These are phyloP conservation scores for Linum usitatissimum DNA, from an alignment of 345 rosid genomes.

Conservation along the genomic window DNA sequence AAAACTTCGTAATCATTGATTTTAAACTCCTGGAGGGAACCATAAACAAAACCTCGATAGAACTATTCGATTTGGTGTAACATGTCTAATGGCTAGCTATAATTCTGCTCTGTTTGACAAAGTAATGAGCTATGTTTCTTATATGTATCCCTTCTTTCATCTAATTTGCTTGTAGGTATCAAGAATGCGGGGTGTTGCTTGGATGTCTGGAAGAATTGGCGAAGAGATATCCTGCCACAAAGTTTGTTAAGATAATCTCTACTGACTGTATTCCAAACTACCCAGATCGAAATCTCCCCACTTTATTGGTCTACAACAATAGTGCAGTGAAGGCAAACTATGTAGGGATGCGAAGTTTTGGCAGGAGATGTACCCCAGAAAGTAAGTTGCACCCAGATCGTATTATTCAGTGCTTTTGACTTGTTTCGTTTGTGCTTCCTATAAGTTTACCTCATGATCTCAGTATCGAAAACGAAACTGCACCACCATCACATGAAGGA, in stretches of 20 bases:
- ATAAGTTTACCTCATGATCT: no score
- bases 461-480: no score
- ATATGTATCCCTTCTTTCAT: not conserved
- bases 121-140: not conserved
- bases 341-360: conserved; percentile 72
- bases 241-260: conserved; percentile 91
- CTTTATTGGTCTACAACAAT: conserved; percentile 74
- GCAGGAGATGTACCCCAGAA: conserved; percentile 89
- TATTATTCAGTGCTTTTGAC: no score
- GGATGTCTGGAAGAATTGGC: conserved; percentile 79
- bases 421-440: no score
- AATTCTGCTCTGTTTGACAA: not conserved
- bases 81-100: no score
- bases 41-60: no score
- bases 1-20: no score
- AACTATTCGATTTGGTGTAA: no score
- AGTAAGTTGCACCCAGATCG: conserved; percentile 24
- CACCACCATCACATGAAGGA: no score
- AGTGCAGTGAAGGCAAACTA: conserved; percentile 82
- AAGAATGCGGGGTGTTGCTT: conserved; percentile 67
- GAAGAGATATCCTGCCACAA: conserved; percentile 70
- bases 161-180: conserved; percentile 28
- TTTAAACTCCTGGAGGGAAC: no score
- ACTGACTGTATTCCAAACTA: conserved; percentile 94
- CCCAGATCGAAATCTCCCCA: conserved; percentile 85